phyloP scores from a whole-genome alignment of 2,329 filamentous ascomycete species.

The Sclerotinia borealis region DNA sequence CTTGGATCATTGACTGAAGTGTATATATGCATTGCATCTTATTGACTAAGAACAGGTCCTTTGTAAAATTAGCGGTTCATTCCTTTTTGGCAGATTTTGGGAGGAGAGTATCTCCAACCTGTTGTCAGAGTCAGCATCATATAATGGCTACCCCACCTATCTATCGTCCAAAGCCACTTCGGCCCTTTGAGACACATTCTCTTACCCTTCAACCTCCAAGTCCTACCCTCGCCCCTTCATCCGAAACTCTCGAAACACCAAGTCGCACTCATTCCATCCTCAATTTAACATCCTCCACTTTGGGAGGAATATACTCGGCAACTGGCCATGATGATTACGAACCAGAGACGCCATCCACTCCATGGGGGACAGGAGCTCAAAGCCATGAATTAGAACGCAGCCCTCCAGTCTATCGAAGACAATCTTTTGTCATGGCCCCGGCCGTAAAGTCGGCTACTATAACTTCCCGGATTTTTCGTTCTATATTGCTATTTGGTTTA shows the following conservation, averaged over 20 bases:
- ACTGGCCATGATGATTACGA: slow-evolving; percentile 50
- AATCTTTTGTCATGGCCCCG: slow-evolving; percentile 24
- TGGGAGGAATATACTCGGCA: slow-evolving; percentile 84
- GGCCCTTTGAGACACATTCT: slow-evolving; percentile 55
- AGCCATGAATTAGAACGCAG: slow-evolving; percentile 45
- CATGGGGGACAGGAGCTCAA: slow-evolving; percentile 73
- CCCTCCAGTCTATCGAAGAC: slow-evolving; percentile 9
- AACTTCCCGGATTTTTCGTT: slow-evolving; percentile 50
- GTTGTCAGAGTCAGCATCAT: not conserved
- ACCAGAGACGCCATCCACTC: slow-evolving; percentile 53
- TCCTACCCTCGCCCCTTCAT: slow-evolving; percentile 49
- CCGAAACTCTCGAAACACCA: slow-evolving; percentile 55
- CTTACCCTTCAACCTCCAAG: slow-evolving; percentile 43
- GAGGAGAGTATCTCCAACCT: not conserved
- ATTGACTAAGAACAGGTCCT: not conserved
- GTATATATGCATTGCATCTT: not conserved
- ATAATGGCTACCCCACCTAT: slow-evolving; percentile 35
- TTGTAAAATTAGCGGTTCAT: not conserved
- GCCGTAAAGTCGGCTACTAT: slow-evolving; percentile 28
- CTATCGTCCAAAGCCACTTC: slow-evolving; percentile 64
- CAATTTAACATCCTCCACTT: slow-evolving; percentile 82
- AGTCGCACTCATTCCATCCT: slow-evolving; percentile 68
- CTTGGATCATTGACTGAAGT: too few species aligned
- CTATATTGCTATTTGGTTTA: slow-evolving; percentile 64
- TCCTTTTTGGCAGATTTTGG: not conserved